phyloP scores from a whole-genome alignment of 2,329 filamentous ascomycete genomes.

The Paecilomyces sp. region DNA sequence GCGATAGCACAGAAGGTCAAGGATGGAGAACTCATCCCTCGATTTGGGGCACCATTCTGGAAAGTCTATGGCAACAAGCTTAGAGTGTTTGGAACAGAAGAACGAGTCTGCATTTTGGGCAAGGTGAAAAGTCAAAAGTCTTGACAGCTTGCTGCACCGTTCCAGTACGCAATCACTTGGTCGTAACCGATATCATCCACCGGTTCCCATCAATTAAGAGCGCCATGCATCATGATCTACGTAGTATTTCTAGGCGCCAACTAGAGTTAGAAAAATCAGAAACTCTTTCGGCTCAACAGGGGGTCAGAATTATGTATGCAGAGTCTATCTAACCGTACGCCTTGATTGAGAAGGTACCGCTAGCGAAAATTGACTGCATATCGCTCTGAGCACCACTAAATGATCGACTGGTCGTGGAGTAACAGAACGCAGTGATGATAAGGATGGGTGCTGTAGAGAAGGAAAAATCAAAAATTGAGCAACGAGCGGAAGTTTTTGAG shows the following conservation, averaged over 20 bases:
- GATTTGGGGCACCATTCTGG: slow-evolving; percentile 50
- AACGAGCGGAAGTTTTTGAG: slow-evolving; percentile 14
- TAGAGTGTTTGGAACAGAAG: slow-evolving; percentile 53
- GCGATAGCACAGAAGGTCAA: slow-evolving; percentile 16
- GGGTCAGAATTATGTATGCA: slow-evolving; percentile 57
- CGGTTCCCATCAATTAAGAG: no score
- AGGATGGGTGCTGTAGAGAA: slow-evolving; percentile 68
- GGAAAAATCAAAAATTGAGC: slow-evolving; percentile 22
- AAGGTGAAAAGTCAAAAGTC: slow-evolving; percentile 1
- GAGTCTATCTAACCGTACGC: slow-evolving; percentile 95
- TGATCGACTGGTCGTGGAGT: slow-evolving; percentile 78
- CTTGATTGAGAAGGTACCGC: slow-evolving; percentile 79
- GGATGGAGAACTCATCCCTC: slow-evolving; percentile 44
- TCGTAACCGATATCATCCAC: not conserved
- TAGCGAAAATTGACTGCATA: slow-evolving; percentile 96
- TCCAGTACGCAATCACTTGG: not conserved
- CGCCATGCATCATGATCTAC: not conserved
- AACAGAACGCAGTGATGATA: slow-evolving; percentile 79
- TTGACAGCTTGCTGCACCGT: not conserved
- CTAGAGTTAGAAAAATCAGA: not conserved
- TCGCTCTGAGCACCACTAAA: slow-evolving; percentile 83
- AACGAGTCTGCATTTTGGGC: slow-evolving; percentile 36
- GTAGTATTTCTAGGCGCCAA: not conserved
- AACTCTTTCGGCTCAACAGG: not conserved
- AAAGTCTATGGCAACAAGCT: slow-evolving; percentile 51